phyloP scores from a whole-genome alignment of 2,329 filamentous ascomycete genomes.

The Aspergillus sp. region DNA sequence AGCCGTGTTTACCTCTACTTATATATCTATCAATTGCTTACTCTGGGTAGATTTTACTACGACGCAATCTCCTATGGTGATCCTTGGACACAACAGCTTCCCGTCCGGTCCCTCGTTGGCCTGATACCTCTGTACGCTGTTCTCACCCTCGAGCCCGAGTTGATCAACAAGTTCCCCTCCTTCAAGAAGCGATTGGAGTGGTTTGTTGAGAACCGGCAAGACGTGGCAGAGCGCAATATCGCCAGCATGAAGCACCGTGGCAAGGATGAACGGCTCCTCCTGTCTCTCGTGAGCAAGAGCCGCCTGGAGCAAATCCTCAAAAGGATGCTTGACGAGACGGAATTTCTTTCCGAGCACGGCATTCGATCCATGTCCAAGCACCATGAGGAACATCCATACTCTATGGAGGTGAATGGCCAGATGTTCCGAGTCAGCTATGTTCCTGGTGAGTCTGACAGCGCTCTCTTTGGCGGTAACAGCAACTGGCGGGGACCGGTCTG shows the following conservation, averaged over 20 bases:
- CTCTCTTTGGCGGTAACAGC: conserved; percentile 93
- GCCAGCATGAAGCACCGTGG: conserved; percentile 88
- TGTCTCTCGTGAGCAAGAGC: conserved; percentile 90
- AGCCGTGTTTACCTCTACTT: not conserved
- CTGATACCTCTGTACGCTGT: conserved; percentile 92
- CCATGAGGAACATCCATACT: conserved; percentile 85
- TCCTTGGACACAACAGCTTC: conserved; percentile 89
- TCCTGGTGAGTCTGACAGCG: conserved; percentile 93
- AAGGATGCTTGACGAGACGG: conserved; percentile 90
- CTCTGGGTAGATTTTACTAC: conserved; percentile 75
- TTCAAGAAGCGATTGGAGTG: conserved; percentile 94
- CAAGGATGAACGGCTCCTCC: conserved; percentile 81
- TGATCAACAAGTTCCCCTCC: conserved; percentile 85
- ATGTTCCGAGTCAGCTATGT: conserved; percentile 85
- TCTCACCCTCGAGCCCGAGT: conserved; percentile 86
- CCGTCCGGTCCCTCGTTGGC: conserved; percentile 87
- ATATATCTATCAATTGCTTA: conserved; percentile 16
- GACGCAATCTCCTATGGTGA: conserved; percentile 96
- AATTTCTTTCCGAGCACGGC: conserved; percentile 87
- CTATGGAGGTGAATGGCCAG: conserved; percentile 94
- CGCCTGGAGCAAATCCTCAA: conserved; percentile 85
- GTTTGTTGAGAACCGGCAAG: conserved; percentile 86
- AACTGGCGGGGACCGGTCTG: conserved; percentile 97
- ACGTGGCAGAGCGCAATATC: conserved; percentile 90
- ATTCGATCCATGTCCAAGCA: conserved; percentile 90